These are phyloP conservation scores for Yamadazyma atmosphaerica DNA, from an alignment of 1,139 yeast genomes.

Conservation along the genomic window DNA sequence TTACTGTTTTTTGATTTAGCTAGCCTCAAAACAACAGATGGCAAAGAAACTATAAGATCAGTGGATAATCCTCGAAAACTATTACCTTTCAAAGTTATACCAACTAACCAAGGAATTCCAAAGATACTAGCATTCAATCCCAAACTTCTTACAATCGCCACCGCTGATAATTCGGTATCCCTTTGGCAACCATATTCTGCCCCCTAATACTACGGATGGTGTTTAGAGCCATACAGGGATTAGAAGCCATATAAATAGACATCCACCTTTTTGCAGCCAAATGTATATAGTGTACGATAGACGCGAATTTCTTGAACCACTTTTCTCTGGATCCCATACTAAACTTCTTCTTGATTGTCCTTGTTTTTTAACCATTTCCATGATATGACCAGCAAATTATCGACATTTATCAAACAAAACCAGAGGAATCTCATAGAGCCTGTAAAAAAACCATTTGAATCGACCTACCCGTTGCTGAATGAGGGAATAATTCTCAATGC, in stretches of 20 bases:
- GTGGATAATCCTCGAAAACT: conserved; percentile 24
- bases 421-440: not conserved
- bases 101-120: conserved; percentile 44
- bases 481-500: not conserved
- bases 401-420: not conserved
- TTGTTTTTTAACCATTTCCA: no score
- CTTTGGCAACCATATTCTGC: conserved; percentile 40
- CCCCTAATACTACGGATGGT: no score
- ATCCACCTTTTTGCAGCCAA: no score
- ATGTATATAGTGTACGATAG: not conserved
- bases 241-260: no score
- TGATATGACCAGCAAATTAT: not conserved
- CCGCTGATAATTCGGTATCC: conserved; percentile 65
- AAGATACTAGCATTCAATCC: conserved; percentile 78
- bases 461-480: not conserved
- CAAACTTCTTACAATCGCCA: conserved; percentile 68
- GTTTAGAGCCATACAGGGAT: no score
- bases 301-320: not conserved
- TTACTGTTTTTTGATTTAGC: conserved; percentile 66
- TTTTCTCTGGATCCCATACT: no score
- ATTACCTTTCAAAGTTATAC: conserved; percentile 25
- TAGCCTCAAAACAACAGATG: conserved; percentile 31
- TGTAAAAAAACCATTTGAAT: not conserved
- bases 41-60: conserved; percentile 15
- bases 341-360: no score